phyloP scores from a whole-genome alignment of 2,329 filamentous ascomycete genomes.

The Coleophoma cylindrospora region DNA sequence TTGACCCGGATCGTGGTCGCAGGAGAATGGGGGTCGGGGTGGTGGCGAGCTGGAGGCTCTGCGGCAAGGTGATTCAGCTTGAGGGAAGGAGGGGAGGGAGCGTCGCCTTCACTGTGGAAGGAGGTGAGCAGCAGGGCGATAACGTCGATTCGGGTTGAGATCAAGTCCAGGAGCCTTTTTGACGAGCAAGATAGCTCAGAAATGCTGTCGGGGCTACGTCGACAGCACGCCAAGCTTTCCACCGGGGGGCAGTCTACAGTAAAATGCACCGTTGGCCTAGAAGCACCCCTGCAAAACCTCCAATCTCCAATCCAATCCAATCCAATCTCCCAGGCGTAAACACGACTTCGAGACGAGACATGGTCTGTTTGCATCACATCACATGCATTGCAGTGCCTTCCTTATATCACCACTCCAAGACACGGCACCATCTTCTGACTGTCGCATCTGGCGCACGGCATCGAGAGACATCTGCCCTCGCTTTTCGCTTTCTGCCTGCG shows the following conservation, averaged over 20 bases:
- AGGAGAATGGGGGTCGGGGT: conserved; percentile 2
- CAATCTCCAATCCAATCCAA: not conserved
- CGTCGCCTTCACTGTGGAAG: not conserved
- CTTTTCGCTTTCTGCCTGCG: too few species aligned
- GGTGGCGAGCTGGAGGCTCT: not conserved
- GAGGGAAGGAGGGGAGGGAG: not conserved
- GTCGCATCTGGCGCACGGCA: too few species aligned
- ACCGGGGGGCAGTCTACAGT: not conserved
- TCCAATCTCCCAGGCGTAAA: not conserved
- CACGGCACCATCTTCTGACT: too few species aligned
- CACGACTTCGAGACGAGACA: too few species aligned
- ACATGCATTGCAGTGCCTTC: too few species aligned
- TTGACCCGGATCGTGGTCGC: not conserved
- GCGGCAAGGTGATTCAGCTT: not conserved
- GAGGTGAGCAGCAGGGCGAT: not conserved
- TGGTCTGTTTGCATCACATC: too few species aligned
- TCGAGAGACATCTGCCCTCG: too few species aligned
- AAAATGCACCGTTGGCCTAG: not conserved
- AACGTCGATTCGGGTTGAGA: not conserved
- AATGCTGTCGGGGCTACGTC: not conserved
- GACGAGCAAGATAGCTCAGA: not conserved
- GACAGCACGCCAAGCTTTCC: too few species aligned
- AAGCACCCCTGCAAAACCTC: not conserved
- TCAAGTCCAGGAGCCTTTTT: not conserved
- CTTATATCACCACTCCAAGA: too few species aligned